Evolutionary conservation across 2,329 filamentous ascomycete genomes (phyloP).

Genomic region (Aspergillus glaucus): DNA sequence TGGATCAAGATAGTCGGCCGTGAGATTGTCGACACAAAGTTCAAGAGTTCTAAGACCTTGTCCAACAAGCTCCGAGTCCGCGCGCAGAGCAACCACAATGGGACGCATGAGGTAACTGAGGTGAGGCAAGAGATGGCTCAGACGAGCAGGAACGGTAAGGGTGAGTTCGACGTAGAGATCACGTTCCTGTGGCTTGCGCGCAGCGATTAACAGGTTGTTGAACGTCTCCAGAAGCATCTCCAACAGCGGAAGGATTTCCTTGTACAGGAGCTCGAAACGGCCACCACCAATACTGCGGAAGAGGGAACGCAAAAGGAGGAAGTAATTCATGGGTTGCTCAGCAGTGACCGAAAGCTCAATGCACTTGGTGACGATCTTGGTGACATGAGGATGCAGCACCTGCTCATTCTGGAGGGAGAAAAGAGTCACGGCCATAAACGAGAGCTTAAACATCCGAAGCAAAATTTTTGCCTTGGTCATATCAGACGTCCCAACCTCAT

Average conservation of each 20-base stretch:
- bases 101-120: slow-evolving; percentile 95
- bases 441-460: slow-evolving; percentile 89
- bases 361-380: slow-evolving; percentile 94
- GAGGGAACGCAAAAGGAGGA: slow-evolving; percentile 80
- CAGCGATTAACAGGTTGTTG: slow-evolving; percentile 87
- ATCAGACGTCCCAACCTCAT: slow-evolving; percentile 87
- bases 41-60: slow-evolving; percentile 91
- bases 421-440: slow-evolving; percentile 97
- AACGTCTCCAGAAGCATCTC: slow-evolving; percentile 98
- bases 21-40: slow-evolving; percentile 95
- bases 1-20: slow-evolving; percentile 93
- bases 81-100: slow-evolving; percentile 87
- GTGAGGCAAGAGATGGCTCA: slow-evolving; percentile 92
- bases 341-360: slow-evolving; percentile 94
- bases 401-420: slow-evolving; percentile 94
- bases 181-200: slow-evolving; percentile 80
- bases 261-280: slow-evolving; percentile 95
- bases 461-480: slow-evolving; percentile 89
- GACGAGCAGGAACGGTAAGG: slow-evolving; percentile 84
- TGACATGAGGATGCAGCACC: slow-evolving; percentile 89
- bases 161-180: slow-evolving; percentile 97
- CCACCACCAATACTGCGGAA: slow-evolving; percentile 96
- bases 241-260: slow-evolving; percentile 89
- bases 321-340: slow-evolving; percentile 98
- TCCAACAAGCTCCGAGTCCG: slow-evolving; percentile 86